Evolutionary conservation across 2,329 filamentous ascomycete species (phyloP), one percentile per base, ranked within the genome.

Genomic region (Plectosphaerella sp.): DNA sequence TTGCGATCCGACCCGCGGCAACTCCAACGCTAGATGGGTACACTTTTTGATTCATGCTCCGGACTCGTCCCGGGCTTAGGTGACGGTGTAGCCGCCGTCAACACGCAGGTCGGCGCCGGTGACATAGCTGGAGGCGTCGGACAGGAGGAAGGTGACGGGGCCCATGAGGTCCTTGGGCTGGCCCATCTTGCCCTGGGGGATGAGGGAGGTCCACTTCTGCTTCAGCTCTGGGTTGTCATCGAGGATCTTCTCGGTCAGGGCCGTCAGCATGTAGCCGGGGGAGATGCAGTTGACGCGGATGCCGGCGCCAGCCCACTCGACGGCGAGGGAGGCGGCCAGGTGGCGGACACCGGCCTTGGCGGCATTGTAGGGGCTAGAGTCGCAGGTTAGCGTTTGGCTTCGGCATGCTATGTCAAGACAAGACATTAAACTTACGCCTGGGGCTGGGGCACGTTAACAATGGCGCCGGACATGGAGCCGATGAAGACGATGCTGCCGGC

Each of bases 281-380:
- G 87, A 91, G 67, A 97, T 94, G 71, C 89, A 94, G 75, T 97
- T 97, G 60, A 97, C 93, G 36, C 93, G 84, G 65, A 97, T 96
- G 59, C 87, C 87, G 37, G 87, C 84, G 60, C 86, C 79, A 0
- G 93, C 91, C 93, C 94, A 97, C 71, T 97, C 94, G 48, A 97
- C 92, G 36, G 92, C 92, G 62, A 97, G 78, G 58, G 88, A 94
- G 37, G 89, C 82, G 12, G 91, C 91, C 55, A 97, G 73, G 71
- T 97, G 93, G 56, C 92, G 81, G 45, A 97, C 88, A 11, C 90
- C 94, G 36, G 94, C 93, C 73, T 97, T 97, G 56, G 91, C 85
- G 5, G 88, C 89, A 66, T 97, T 97, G 74, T 97, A 97, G 0
- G 92, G 91, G 45, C 78, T 81, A 55, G 16, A 14, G 18, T 20